These are phyloP conservation scores for Cladosporium austrohemisphaericum DNA, from an alignment of 2,329 filamentous ascomycete genomes.

Conservation along the genomic window DNA sequence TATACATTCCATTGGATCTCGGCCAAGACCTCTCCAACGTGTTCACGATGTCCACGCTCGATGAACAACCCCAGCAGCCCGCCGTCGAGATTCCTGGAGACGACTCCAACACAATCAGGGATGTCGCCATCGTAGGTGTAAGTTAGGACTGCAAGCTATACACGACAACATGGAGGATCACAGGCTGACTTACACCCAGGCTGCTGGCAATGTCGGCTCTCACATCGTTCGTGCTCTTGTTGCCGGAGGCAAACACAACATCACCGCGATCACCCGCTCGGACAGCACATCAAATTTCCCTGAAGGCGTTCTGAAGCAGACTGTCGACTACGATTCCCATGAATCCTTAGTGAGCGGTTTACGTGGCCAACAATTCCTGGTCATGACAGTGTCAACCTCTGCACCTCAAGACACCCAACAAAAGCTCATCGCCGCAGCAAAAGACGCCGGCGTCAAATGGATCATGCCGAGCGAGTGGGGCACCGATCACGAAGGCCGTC, in stretches of 20 bases:
- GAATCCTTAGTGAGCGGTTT: slow-evolving; percentile 25
- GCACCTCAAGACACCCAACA: slow-evolving; percentile 18
- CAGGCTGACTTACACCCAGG: neutral
- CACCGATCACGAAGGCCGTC: slow-evolving; percentile 1
- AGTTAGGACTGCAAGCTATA: neutral
- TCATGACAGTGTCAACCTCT: slow-evolving; percentile 30
- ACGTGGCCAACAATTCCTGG: slow-evolving; percentile 31
- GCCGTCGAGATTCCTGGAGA: neutral
- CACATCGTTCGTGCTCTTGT: slow-evolving; percentile 33
- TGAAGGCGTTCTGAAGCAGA: slow-evolving; percentile 19
- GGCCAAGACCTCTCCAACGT: too few species aligned
- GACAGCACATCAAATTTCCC: slow-evolving; percentile 38
- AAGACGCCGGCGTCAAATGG: slow-evolving; percentile 29
- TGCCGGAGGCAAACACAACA: slow-evolving; percentile 28
- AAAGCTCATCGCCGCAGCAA: slow-evolving; percentile 30
- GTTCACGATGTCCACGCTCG: neutral
- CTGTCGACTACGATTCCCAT: slow-evolving; percentile 27
- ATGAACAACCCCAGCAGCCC: too few species aligned
- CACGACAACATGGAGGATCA: neutral
- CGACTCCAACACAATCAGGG: neutral
- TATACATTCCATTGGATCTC: too few species aligned
- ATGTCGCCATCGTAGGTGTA: slow-evolving; percentile 9
- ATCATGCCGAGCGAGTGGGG: slow-evolving; percentile 27
- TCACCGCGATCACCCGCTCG: slow-evolving; percentile 39
- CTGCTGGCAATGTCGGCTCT: slow-evolving; percentile 29